Base-by-base conservation (phyloP, 192 early-diverging fungal genomes). In the Fimicolochytrium jonesii region DNA sequence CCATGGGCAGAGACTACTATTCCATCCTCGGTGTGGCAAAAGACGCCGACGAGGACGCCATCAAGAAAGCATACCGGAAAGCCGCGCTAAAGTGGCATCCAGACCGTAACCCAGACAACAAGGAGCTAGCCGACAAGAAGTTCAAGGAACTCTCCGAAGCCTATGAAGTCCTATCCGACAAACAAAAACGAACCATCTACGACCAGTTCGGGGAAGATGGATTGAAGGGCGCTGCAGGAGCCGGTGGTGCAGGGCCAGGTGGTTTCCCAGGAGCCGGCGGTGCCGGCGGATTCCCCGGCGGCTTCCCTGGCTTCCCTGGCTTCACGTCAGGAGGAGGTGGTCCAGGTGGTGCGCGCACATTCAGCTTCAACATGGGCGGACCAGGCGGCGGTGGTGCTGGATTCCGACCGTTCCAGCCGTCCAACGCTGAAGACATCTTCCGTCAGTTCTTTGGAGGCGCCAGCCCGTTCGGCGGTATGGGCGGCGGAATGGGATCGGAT, bases 401-500 rank as follows among this genome's bases (percentile, higher is more conserved):
- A 2, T 88, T 86, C 73, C 70, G 71, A 23, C 81, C 82, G 6
- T 90, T 90, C 78, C 72, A 73, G 22, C 92, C 92, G 31, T 79
- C 84, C 2, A 78, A 88, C 63, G 90, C 97, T 9, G 90, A 97
- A 25, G 88, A 93, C 30, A 96, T 99, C 59, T 99, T 97, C 60
- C 74, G 75, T 18, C 83, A 87, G 58, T 90, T 97, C 82, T 96
- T 97, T 79, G 77, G 87, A 56, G 77, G 80, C 5, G 49, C 53
- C 5, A 58, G 18, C 64, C 74, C 35, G 68, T 88, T 79, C 52
- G 68, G 56, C 11, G 68, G 66, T 0, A 67, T 69, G 9, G 77
- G 83, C 69, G 70, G 72, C 18, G 77, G 68, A 32, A 79, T 85
- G 45, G 44, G 37, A 6, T 49, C 31, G 11, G 66, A 73, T 56